phyloP scores from a whole-genome alignment of 2,329 filamentous ascomycete species.

The Monilinia fructicola region DNA sequence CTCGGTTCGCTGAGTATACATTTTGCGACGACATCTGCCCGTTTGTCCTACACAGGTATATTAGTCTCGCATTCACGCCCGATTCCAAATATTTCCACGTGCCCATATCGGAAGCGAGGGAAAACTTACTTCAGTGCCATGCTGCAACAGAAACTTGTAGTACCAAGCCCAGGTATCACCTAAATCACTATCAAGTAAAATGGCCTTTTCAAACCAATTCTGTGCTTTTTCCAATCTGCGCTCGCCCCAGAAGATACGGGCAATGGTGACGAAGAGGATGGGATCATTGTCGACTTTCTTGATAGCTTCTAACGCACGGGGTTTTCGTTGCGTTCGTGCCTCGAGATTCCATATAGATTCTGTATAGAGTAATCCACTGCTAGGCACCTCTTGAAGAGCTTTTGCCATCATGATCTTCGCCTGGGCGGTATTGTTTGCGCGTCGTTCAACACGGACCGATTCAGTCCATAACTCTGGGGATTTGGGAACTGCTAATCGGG shows the following conservation, averaged over 20 bases:
- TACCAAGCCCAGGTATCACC: conserved; percentile 99
- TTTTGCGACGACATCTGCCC: conserved; percentile 77
- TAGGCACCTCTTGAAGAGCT: conserved; percentile 87
- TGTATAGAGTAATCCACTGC: conserved; percentile 83
- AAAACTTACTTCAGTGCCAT: conserved; percentile 71
- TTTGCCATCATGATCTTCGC: conserved; percentile 92
- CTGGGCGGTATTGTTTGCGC: conserved; percentile 77
- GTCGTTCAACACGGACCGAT: conserved; percentile 87
- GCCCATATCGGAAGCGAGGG: neutral
- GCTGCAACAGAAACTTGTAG: conserved; percentile 86
- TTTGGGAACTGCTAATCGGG: conserved; percentile 82
- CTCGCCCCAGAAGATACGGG: conserved; percentile 94
- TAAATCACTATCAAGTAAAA: conserved; percentile 79
- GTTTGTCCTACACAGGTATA: conserved; percentile 64
- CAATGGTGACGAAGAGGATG: conserved; percentile 84
- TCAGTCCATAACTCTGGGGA: conserved; percentile 85
- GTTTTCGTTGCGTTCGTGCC: conserved; percentile 85
- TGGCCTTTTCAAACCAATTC: conserved; percentile 96
- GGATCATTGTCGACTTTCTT: conserved; percentile 95
- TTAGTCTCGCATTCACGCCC: conserved; percentile 22
- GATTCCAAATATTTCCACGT: neutral
- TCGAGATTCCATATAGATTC: conserved; percentile 97
- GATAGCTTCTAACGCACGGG: conserved; percentile 88
- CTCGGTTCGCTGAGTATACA: conserved; percentile 80
- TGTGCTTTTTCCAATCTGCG: conserved; percentile 89